Percentiles rank a stretch among this genome's conserved stretches.
phyloP scores from a whole-genome alignment of 345 rosid genomes.

The Erucastrum elatum region DNA sequence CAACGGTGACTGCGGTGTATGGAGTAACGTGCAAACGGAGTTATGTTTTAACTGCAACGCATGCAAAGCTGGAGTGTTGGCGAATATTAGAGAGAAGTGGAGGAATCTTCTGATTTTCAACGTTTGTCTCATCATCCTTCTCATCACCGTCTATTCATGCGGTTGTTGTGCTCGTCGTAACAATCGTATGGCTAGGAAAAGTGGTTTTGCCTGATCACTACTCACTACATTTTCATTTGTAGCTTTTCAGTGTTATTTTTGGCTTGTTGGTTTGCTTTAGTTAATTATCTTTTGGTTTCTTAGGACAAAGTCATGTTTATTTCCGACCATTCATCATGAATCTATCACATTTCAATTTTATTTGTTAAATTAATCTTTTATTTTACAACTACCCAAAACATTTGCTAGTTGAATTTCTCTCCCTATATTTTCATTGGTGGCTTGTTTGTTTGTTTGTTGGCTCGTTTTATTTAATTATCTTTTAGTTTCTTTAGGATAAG shows the following conservation, averaged over 20 bases:
- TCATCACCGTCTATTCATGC: slow-evolving; percentile 36
- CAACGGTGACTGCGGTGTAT: slow-evolving; percentile 46
- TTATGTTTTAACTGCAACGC: slow-evolving; percentile 63
- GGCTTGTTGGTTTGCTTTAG: slow-evolving; percentile 6
- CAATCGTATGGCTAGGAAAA: slow-evolving; percentile 30
- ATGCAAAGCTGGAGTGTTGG: slow-evolving; percentile 58
- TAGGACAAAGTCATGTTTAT: not conserved
- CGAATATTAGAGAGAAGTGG: slow-evolving; percentile 48
- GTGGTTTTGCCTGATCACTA: slow-evolving; percentile 4
- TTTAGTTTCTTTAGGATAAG: not conserved
- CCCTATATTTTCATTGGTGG: not conserved
- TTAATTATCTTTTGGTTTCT: not conserved
- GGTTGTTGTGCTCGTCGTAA: slow-evolving; percentile 47
- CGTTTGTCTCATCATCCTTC: slow-evolving; percentile 27
- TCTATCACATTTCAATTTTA: not conserved
- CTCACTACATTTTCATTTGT: not conserved
- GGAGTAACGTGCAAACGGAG: slow-evolving; percentile 50
- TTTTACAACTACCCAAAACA: not conserved
- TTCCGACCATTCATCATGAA: not conserved
- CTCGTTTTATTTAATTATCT: not conserved
- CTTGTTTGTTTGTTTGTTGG: not conserved
- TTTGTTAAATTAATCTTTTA: not conserved
- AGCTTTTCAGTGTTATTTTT: not conserved
- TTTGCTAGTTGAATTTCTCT: not conserved
- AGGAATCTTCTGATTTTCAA: slow-evolving; percentile 42